Percentiles rank a stretch among this genome's conserved stretches.
Conservation (phyloP, 306 rosid genomes). For the Gastrolobium villosum region DNA sequence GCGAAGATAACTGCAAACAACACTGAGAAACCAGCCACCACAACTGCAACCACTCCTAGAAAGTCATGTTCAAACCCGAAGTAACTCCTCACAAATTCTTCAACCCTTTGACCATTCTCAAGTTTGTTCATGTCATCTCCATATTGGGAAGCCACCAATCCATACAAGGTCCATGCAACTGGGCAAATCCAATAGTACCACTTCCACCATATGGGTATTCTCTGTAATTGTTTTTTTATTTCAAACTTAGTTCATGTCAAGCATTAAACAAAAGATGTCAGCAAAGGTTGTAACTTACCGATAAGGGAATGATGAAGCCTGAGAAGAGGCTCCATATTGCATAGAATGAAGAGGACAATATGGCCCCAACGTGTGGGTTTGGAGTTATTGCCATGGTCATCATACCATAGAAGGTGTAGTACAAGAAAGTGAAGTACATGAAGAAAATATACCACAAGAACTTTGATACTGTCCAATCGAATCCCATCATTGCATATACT, state of each 20-base stretch:
- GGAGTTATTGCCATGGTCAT: conserved; percentile 82
- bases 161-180: conserved; percentile 86
- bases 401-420: conserved; percentile 85
- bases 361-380: conserved; percentile 67
- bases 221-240: conserved; percentile 53
- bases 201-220: conserved; percentile 92
- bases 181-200: conserved; percentile 92
- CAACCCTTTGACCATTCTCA: conserved; percentile 72
- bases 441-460: conserved; percentile 77
- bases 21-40: conserved; percentile 69
- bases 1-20: conserved; percentile 77
- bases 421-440: conserved; percentile 71
- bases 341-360: conserved; percentile 73
- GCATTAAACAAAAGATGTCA: neutral
- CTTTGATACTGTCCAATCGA: conserved; percentile 73
- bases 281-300: conserved; percentile 58
- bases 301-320: conserved; percentile 74
- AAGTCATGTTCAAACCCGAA: conserved; percentile 74
- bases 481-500: conserved; percentile 83
- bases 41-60: conserved; percentile 66
- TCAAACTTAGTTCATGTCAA: conserved; percentile 48
- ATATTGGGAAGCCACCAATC: conserved; percentile 75
- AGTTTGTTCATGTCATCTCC: conserved; percentile 66
- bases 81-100: conserved; percentile 68
- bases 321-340: conserved; percentile 84